phyloP scores from a whole-genome alignment of 257 asterid species.

The Cynanchum wilfordii region DNA sequence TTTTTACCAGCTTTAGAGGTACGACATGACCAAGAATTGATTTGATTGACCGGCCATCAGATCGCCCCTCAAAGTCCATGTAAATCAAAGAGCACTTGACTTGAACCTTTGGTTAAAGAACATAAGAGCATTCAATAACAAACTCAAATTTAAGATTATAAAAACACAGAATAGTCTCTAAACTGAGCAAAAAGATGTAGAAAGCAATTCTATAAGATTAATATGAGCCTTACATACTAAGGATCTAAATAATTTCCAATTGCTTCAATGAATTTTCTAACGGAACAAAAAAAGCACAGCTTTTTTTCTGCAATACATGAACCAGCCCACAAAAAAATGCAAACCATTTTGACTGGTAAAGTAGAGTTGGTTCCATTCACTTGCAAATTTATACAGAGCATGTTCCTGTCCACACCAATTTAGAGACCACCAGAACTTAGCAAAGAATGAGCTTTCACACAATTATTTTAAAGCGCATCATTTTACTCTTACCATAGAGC shows the following conservation, averaged over 20 bases:
- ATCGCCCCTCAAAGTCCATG: slow-evolving; percentile 97
- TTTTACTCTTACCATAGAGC: background rate
- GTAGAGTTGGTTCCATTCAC: background rate
- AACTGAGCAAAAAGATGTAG: background rate
- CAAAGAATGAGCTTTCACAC: background rate
- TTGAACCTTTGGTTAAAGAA: slow-evolving; percentile 50
- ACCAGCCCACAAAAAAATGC: background rate
- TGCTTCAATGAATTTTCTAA: background rate
- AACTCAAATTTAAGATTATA: slow-evolving; percentile 13
- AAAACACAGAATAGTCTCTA: slow-evolving; percentile 1
- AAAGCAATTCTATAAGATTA: background rate
- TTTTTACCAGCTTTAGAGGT: slow-evolving; percentile 86
- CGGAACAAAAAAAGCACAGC: background rate
- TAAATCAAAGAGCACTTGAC: slow-evolving; percentile 83
- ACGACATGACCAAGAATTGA: slow-evolving; percentile 89
- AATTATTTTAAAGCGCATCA: background rate
- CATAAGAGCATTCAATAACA: background rate
- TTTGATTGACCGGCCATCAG: slow-evolving; percentile 94
- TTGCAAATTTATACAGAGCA: background rate
- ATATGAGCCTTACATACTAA: background rate
- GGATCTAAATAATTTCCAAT: background rate
- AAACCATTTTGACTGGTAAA: background rate
- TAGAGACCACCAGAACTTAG: background rate
- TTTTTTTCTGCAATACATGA: background rate
- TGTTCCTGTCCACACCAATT: background rate